These are phyloP conservation scores for Terfezia claveryi DNA, from an alignment of 495 filamentous ascomycete genomes.

Conservation along the genomic window DNA sequence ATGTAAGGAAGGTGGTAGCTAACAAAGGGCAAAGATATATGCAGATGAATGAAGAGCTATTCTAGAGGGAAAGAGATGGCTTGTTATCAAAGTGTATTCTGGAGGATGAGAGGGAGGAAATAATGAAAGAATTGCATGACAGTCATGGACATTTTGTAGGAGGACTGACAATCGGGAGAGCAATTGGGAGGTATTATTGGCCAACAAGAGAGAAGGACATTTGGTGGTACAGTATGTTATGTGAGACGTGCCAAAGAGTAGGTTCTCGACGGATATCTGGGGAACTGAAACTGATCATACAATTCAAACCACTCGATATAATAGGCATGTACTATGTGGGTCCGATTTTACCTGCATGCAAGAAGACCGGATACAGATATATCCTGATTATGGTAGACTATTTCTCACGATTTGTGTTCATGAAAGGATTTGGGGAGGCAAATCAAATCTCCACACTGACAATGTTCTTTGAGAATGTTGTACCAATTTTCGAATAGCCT, in stretches of 20 bases:
- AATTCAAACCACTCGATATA: neutral
- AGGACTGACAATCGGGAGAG: neutral
- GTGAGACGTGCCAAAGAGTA: neutral
- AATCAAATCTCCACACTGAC: neutral
- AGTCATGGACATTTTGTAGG: neutral
- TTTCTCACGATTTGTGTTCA: slow-evolving; percentile 25
- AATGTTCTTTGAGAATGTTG: neutral
- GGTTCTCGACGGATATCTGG: neutral
- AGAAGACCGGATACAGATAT: neutral
- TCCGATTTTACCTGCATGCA: neutral
- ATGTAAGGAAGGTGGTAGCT: no score
- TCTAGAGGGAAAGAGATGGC: neutral
- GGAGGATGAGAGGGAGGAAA: neutral
- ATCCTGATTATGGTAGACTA: slow-evolving; percentile 2
- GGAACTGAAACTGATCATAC: neutral
- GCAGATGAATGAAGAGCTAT: neutral
- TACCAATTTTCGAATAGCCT: neutral
- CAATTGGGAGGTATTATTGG: neutral
- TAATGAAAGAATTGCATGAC: neutral
- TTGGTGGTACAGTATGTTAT: neutral
- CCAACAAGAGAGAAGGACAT: neutral
- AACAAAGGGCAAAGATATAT: neutral
- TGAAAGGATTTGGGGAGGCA: slow-evolving; percentile 34
- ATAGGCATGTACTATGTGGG: slow-evolving; percentile 1
- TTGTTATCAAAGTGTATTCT: neutral